These are phyloP conservation scores for Rosa hybrid DNA, from an alignment of 331 rosid genomes.

Conservation along the genomic window DNA sequence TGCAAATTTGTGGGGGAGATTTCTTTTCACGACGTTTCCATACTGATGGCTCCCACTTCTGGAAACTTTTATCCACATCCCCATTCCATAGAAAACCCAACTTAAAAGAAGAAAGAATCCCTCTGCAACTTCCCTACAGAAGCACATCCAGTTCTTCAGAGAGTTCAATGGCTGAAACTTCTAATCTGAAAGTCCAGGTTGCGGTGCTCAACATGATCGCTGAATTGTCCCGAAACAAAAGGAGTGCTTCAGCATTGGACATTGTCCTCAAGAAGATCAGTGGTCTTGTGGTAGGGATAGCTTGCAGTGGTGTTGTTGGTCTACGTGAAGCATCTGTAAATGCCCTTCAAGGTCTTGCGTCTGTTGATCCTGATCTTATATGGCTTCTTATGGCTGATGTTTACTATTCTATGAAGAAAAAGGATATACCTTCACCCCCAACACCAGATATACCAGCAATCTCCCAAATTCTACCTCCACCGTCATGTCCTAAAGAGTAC, in stretches of 20 bases:
- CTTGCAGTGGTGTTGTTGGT: constrained; percentile 73
- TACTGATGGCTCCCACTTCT: constrained; percentile 77
- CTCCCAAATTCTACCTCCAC: constrained; percentile 56
- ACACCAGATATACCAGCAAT: constrained; percentile 53
- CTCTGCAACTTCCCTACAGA: constrained; percentile 82
- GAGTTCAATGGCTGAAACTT: constrained; percentile 66
- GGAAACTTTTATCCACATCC: constrained; percentile 77
- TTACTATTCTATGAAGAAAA: constrained; percentile 57
- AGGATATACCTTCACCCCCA: constrained; percentile 47
- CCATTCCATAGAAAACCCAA: constrained; percentile 59
- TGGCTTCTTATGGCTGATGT: constrained; percentile 95
- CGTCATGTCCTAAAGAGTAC: constrained; percentile 54
- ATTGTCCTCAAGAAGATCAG: constrained; percentile 73
- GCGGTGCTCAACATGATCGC: constrained; percentile 86
- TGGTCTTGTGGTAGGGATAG: constrained; percentile 79
- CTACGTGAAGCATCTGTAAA: constrained; percentile 72
- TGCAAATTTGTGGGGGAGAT: constrained; percentile 77
- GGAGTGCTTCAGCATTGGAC: constrained; percentile 66
- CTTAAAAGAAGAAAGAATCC: constrained; percentile 56
- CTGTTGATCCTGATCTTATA: constrained; percentile 81
- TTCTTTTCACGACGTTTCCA: constrained; percentile 85
- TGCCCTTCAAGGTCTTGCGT: constrained; percentile 82
- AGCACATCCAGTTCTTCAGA: constrained; percentile 48
- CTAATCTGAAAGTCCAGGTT: constrained; percentile 82
- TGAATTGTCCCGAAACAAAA: constrained; percentile 57